Evolutionary conservation across 1,139 yeast species (phyloP), one percentile per base, ranked within the genome.

Genomic region (Sugiyamaella pinicola): DNA sequence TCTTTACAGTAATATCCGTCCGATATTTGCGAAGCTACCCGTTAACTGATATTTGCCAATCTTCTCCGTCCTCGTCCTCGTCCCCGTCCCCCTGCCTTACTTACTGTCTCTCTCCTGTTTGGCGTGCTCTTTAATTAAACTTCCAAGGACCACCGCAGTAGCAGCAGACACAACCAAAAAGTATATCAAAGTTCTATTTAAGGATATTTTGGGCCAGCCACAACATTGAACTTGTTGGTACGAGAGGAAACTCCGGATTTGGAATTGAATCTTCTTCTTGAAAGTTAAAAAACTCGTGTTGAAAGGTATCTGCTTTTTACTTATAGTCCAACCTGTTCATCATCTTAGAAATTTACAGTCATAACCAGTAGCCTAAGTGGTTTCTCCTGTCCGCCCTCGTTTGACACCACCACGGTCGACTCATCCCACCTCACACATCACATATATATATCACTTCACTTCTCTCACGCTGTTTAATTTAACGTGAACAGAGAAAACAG

Each of bases 111-210:
- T 26, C 42, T 26, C 42, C 17, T 26, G 31, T 22, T 18, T 38
- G 29, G 29, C 21, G 28, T 38, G 42, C 22, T 18, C 19, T 38
- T 38, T 38, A 38, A 38, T 38, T 38, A 38, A 38, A 38, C 42
- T 38, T 38, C 42, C 31, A 22, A 38, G 29, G 40, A 37, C 40
- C 22, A 12, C 40, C 40, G 22, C 31, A 26, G 31, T 26, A 26
- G 7, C 42, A 18, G 29, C 42, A 38, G 29, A 38, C 28, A 38
- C 42, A 38, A 26, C 9, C 31, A 26, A 26, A 26, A n/a, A 10
- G 31, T 26, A 7, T n/a, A 10, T 26, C 31, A n/a, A 26, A n/a
- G 31, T 26, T n/a, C 31, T n/a, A 26, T 26, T 26, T 26, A 3
- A 26, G 31, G 3, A n/a, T 26, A 26, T 3, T 4, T 26, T 26